phyloP scores from a whole-genome alignment of 2,329 filamentous ascomycete species.

The Diplocarpon mali region DNA sequence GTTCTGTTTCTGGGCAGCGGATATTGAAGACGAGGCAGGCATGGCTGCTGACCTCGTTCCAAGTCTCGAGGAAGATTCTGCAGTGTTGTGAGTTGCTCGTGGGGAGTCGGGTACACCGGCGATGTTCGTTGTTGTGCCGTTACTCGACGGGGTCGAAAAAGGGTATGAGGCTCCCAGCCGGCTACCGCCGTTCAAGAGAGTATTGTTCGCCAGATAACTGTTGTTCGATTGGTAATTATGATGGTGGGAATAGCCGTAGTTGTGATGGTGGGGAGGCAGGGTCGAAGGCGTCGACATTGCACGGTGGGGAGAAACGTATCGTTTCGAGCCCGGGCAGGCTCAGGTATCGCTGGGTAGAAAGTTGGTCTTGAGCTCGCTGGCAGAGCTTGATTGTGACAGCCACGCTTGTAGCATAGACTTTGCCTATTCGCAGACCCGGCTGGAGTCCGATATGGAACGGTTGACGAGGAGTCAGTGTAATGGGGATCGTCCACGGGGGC shows the following conservation, averaged over 20 bases:
- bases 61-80: slow-evolving; percentile 14
- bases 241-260: slow-evolving; percentile 50
- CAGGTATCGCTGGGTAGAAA: slow-evolving; percentile 12
- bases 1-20: slow-evolving; percentile 23
- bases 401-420: slow-evolving; percentile 16
- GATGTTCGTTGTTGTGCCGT: slow-evolving; percentile 20
- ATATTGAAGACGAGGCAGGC: slow-evolving; percentile 25
- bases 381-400: slow-evolving; percentile 6
- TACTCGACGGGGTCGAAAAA: slow-evolving; percentile 25
- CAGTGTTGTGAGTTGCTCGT: slow-evolving; percentile 16
- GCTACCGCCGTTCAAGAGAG: slow-evolving; percentile 26
- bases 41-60: slow-evolving; percentile 28
- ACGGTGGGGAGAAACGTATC: slow-evolving; percentile 15
- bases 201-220: slow-evolving; percentile 37
- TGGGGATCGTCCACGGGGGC: slow-evolving; percentile 8
- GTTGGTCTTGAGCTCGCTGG: slow-evolving; percentile 8
- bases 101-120: slow-evolving; percentile 18
- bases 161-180: slow-evolving; percentile 25
- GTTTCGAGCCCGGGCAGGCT: slow-evolving; percentile 19
- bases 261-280: slow-evolving; percentile 55
- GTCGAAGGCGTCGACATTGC: slow-evolving; percentile 73
- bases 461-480: slow-evolving; percentile 5
- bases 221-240: slow-evolving; percentile 43
- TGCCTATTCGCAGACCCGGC: slow-evolving; percentile 5
- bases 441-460: slow-evolving; percentile 1